Base-by-base conservation (phyloP, 2,329 filamentous ascomycete species). In the Apiospora kogelbergensis region DNA sequence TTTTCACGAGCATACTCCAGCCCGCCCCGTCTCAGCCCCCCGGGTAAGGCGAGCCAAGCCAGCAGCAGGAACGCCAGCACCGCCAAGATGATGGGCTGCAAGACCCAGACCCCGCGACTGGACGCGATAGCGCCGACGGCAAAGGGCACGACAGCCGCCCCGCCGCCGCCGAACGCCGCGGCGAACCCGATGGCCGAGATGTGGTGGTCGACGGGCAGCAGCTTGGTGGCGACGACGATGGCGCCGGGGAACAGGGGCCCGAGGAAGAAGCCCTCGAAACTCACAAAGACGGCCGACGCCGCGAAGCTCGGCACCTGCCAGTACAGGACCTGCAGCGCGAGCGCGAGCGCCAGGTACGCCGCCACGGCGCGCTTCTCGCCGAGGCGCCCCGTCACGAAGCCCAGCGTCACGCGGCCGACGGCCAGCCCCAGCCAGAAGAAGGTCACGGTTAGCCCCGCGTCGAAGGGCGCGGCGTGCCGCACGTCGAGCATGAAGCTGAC, bases 371-470 rank as follows among this genome's bases (percentile, higher is more conserved):
- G 74, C 75, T 91, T 93, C 80, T 95, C 92, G 0, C 93, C 93
- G 15, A 94, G 81, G 1, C 83, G 80, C 0, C 91, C 89, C 0
- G 93, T 95, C 0, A 94, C 84, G 72, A 95, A 94, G 0, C 92
- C 92, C 5, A 96, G 80, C 0, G 91, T 78, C 2, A 94, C 81
- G 4, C 93, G 84, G 0, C 93, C 93, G 1, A 93, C 80, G 0
- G 93, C 93, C 71, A 96, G 85, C 0, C 93, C 93, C 22, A 93
- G 85, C 93, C 93, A 96, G 79, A 94, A 95, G 0, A 92, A 93
- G 1, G 92, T 94, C 0, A 90, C 90, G 0, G 89, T 89, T 84
- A 95, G 91, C 13, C 93, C 92, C 37, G 89, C 89, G 0, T 89
- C 87, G 73, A 95, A 94, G 0, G 88, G 80, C 2, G 82, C 85